Evolutionary conservation across 495 filamentous ascomycete genomes (phyloP).

Genomic region (Lasiosphaeriaceae sp.): DNA sequence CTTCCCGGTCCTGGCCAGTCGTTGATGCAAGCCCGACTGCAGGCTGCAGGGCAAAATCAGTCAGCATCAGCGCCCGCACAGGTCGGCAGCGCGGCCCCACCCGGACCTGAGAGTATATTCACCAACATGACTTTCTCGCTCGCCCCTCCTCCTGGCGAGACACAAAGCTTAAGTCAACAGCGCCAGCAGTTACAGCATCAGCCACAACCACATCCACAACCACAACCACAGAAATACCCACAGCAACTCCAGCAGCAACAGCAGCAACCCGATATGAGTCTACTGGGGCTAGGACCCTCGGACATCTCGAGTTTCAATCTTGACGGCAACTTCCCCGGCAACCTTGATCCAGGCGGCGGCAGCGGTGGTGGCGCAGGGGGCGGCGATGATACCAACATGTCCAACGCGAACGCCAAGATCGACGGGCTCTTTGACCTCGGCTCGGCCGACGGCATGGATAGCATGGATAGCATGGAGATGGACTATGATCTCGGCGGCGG

Average conservation of each 20-base stretch:
- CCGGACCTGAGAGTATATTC: slow-evolving; percentile 27
- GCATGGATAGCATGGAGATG: slow-evolving; percentile 32
- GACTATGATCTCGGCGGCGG: slow-evolving; percentile 34
- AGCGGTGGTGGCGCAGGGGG: slow-evolving; percentile 4
- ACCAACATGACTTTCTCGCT: slow-evolving; percentile 45
- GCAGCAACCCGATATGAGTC: slow-evolving; percentile 5
- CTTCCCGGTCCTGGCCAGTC: slow-evolving; percentile 5
- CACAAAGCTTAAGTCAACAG: slow-evolving; percentile 1
- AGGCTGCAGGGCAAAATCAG: neutral
- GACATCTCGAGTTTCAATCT: slow-evolving; percentile 3
- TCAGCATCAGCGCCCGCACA: neutral
- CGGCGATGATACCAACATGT: slow-evolving; percentile 14
- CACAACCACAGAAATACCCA: neutral
- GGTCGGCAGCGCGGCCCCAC: slow-evolving; percentile 1
- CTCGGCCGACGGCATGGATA: slow-evolving; percentile 20
- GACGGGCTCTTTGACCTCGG: slow-evolving; percentile 39
- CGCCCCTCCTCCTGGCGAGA: slow-evolving; percentile 30
- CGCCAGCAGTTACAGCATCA: neutral
- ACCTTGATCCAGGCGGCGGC: slow-evolving; percentile 7
- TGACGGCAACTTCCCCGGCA: slow-evolving; percentile 2
- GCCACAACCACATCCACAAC: neutral
- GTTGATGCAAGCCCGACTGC: slow-evolving; percentile 5
- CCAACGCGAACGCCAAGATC: slow-evolving; percentile 30
- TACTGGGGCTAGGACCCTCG: slow-evolving; percentile 1
- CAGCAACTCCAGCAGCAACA: slow-evolving; percentile 7